Conservation (phyloP, 2,329 filamentous ascomycete species). For the Penicillium palitans region DNA sequence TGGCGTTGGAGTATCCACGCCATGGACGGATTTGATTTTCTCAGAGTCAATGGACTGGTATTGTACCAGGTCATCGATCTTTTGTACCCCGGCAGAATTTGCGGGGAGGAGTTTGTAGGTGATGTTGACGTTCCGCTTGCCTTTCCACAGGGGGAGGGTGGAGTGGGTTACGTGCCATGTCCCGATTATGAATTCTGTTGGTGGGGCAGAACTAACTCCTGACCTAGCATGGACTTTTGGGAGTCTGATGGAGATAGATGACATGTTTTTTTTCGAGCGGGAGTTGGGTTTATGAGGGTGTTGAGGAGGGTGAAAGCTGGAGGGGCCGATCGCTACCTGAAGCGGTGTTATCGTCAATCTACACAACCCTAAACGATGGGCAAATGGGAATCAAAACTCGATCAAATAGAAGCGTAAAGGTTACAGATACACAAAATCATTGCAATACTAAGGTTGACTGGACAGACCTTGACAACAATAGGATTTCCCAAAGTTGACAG, state of each 20-base stretch:
- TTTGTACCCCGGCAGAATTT: conserved; percentile 1
- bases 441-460: no score
- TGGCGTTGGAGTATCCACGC: conserved; percentile 18
- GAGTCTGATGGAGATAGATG: background rate
- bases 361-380: no score
- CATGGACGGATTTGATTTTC: conserved; percentile 21
- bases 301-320: background rate
- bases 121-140: conserved; percentile 27
- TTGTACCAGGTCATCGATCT: conserved; percentile 23
- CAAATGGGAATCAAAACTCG: no score
- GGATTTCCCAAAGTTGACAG: no score
- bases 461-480: no score
- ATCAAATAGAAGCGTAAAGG: no score
- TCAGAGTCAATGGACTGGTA: conserved; percentile 18
- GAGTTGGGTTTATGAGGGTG: background rate
- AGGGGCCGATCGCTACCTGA: background rate
- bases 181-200: conserved; percentile 20
- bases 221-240: background rate
- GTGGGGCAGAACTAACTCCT: conserved; percentile 7
- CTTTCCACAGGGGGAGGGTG: conserved; percentile 25
- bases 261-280: background rate
- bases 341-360: background rate
- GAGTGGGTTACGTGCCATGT: conserved; percentile 29
- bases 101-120: conserved; percentile 20
- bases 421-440: no score